Evolutionary conservation across 2,329 filamentous ascomycete species (phyloP).

Genomic region (Zalaria obscura): DNA sequence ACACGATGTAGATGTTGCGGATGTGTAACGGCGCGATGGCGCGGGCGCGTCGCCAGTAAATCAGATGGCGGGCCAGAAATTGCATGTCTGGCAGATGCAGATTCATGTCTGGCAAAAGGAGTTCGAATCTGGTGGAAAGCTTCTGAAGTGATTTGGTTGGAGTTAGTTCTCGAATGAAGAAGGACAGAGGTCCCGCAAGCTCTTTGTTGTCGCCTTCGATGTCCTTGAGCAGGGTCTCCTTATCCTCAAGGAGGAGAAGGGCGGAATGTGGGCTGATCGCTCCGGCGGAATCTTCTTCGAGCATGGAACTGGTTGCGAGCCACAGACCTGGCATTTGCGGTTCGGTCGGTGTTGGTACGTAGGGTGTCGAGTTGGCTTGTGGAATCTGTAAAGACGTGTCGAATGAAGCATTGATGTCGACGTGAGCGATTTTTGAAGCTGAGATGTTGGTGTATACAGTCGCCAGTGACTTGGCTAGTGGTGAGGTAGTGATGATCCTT

Average conservation of each 20-base stretch:
- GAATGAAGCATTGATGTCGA: slow-evolving; percentile 54
- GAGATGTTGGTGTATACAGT: slow-evolving; percentile 72
- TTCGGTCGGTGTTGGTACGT: slow-evolving; percentile 55
- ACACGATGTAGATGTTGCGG: slow-evolving; percentile 81
- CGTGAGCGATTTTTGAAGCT: slow-evolving; percentile 70
- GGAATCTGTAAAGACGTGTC: slow-evolving; percentile 51
- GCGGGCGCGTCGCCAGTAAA: slow-evolving; percentile 89
- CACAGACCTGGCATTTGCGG: slow-evolving; percentile 62
- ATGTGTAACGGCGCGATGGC: slow-evolving; percentile 83
- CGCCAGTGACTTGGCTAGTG: slow-evolving; percentile 67
- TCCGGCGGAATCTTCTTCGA: slow-evolving; percentile 49
- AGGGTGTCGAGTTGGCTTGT: slow-evolving; percentile 51
- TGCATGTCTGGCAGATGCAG: slow-evolving; percentile 71
- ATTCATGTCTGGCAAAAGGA: slow-evolving; percentile 40
- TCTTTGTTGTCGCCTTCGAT: slow-evolving; percentile 58
- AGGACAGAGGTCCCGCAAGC: slow-evolving; percentile 62
- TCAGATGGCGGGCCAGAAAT: slow-evolving; percentile 79
- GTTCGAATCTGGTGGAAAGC: slow-evolving; percentile 37
- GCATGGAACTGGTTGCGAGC: slow-evolving; percentile 73
- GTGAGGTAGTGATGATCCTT: slow-evolving; percentile 57
- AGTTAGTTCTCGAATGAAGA: slow-evolving; percentile 47
- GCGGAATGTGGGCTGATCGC: slow-evolving; percentile 76
- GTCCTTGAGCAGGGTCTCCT: slow-evolving; percentile 61
- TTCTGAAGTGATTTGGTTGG: slow-evolving; percentile 57
- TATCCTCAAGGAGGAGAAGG: slow-evolving; percentile 70